Evolutionary conservation across 2,329 filamentous ascomycete species (phyloP), one percentile per base, ranked within the genome.

Genomic region (Coniella vitis): DNA sequence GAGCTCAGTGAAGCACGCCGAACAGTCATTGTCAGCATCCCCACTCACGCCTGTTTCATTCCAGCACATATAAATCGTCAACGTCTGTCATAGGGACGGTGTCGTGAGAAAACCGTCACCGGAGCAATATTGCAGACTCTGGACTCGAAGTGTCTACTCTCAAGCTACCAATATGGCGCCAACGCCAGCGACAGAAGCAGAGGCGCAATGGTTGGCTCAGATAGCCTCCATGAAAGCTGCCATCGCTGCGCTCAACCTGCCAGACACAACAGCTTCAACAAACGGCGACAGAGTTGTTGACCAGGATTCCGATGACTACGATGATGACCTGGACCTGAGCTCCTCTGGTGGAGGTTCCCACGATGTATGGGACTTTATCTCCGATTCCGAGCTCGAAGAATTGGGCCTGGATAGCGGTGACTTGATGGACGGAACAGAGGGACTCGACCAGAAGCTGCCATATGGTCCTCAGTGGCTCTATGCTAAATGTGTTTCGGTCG

Each of bases 301-400:
- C 25, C 75, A 82, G 47, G 67, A 83, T 38, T 68, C 83, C 44
- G 83, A 87, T 54, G 81, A 88, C 8, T 83, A 87, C 31, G 72
- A 78, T 25, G 72, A 73, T 22, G 73, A 72, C 12, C 73, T 73
- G 49, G 70, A 69, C 12, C 73, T 74, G 55, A 74, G 71, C 1
- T 78, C 75, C 2, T 19, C 21, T 10, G 79, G 79, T 4, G 80
- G 78, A 38, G 81, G 78, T 16, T 79, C 80, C 4, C 86, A 91
- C 51, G 90, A 96, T 66, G 83, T 96, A 9, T 96, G 91, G 91
- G 90, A 96, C 63, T 82, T 94, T 51, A 88, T 95, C 60, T 89
- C 84, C 51, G 85, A 90, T 59, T 84, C 81, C 57, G 86, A 87
- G 54, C 69, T 80, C 25, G 78, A 84, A 41, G 76, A 78, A 21